A percentile compares a stretch with the other conserved stretches of the same genome.
Conservation (phyloP, 164 flowering plant species). For the Magnolia changhungtana region DNA sequence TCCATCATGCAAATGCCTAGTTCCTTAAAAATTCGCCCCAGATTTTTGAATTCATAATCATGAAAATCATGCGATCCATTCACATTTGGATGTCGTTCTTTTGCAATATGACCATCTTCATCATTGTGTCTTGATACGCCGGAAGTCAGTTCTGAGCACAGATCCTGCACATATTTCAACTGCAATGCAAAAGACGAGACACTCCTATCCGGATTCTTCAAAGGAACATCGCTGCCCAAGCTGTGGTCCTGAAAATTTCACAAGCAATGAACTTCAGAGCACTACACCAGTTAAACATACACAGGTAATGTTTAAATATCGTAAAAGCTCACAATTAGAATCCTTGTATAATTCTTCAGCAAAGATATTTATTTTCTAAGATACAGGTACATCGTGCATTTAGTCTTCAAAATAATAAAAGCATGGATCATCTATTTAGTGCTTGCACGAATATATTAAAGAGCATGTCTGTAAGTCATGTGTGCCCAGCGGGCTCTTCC, state of each 20-base stretch:
- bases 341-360: background rate
- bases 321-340: background rate
- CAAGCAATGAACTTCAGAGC: slow-evolving; percentile 6
- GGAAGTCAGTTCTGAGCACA: slow-evolving; percentile 10
- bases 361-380: background rate
- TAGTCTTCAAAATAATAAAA: background rate
- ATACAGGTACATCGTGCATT: background rate
- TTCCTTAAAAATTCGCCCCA: slow-evolving; percentile 49
- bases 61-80: slow-evolving; percentile 13
- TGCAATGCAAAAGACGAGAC: slow-evolving; percentile 86
- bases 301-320: background rate
- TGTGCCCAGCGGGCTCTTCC: too few relatives aligned
- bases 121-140: slow-evolving; percentile 3
- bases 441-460: too few relatives aligned
- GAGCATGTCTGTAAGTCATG: background rate
- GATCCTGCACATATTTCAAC: slow-evolving; percentile 47
- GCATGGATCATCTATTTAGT: background rate
- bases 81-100: slow-evolving; percentile 2
- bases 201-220: slow-evolving; percentile 65
- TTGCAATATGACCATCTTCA: background rate
- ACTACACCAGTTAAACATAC: background rate
- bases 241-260: slow-evolving; percentile 54
- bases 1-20: slow-evolving; percentile 79
- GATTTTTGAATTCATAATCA: slow-evolving; percentile 39
- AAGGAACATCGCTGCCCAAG: slow-evolving; percentile 84